Evolutionary conservation across 371 early-diverging fungal species (phyloP), one percentile per base, ranked within the genome.

Genomic region (Rhizopus arrhizus): DNA sequence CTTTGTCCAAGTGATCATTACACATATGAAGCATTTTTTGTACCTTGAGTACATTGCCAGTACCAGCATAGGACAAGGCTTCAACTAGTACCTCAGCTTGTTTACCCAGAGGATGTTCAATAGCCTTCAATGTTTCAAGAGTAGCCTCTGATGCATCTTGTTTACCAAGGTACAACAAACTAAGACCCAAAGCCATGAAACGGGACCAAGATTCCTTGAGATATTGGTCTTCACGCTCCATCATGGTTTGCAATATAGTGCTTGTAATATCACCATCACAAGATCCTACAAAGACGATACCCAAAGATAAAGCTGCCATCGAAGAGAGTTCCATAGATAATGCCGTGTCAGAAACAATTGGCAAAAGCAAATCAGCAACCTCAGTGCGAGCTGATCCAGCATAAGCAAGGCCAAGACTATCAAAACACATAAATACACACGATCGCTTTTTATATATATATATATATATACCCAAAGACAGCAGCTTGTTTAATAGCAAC

Each of bases 31-130:
- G 87, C 95, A 98, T 92, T 67, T 91, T 87, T 74, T 98, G 98
- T 9, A 98, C 85, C 76, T 93, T 95, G 53, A 97, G 82, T 8
- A 98, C 98, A 73, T 98, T 96, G 35, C 99, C 99, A 10, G 96
- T 67, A 78, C 97, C 98, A 34, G 96, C 92, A 71, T 91, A 96
- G 6, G 98, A 90, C 65, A 92, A 87, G 40, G 87, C 88, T 72
- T 95, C 93, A 42, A 95, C 92, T 65, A 98, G 72, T 3, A 95
- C 92, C 48, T 85, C 85, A 16, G 92, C 90, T 68, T 93, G 89
- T 78, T 92, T 90, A 66, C 93, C 91, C 51, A 96, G 80, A 29
- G 97, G 93, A 73, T 93, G 89, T 48, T 92, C 93, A 67, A 98
- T 92, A 10, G 90, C 95, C 77, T 96, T 94, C 57, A 98, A 82